Base-by-base conservation (phyloP, 2,329 filamentous ascomycete genomes). In the Scedosporium apiospermum region DNA sequence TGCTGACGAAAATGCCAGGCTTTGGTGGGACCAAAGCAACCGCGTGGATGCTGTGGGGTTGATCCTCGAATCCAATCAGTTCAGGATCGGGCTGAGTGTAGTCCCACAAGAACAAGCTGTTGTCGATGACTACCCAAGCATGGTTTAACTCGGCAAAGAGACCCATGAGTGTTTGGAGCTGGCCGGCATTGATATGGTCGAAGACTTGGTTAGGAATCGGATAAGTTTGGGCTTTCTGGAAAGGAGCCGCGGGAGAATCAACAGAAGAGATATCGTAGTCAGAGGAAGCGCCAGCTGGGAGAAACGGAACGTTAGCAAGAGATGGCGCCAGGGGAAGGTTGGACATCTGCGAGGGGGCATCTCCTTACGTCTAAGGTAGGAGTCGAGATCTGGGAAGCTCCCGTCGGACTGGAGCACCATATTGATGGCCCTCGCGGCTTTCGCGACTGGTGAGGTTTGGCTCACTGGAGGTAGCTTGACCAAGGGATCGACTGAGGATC, bases 21-120 rank as follows among this genome's bases (percentile, higher is more conserved):
- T 93, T 90, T 6, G 95, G 95, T 60, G 87, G 85, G 12, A 96
- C 89, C 57, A 99, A 83, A 68, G 91, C 92, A 53, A 99, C 90
- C n/a, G 90, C 87, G 51, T 91, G 92, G 69, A 99, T 98, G 67
- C 87, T 91, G 72, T 96, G 87, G 6, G 87, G 81, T 73, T 93
- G 89, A 68, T 96, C 92, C 72, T 98, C 93, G 70, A 90, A 97
- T 18, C 93, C 93, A 67, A 96, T 89, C 51, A 97, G 81, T 72
- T 96, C 90, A 4, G 93, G 91, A 68, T 93, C 91, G n/a, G 90
- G 87, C 72, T 91, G 85, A 6, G 92, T 96, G 74, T 97, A 99
- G 75, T 99, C 93, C 96, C 96, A 99, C 16, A 99, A 81, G 72
- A 97, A 99, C 55, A 99, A 81, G 65, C 91, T 90, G 76, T 96